phyloP scores from a whole-genome alignment of 2,329 filamentous ascomycete genomes.

The Aspergillus ustus region DNA sequence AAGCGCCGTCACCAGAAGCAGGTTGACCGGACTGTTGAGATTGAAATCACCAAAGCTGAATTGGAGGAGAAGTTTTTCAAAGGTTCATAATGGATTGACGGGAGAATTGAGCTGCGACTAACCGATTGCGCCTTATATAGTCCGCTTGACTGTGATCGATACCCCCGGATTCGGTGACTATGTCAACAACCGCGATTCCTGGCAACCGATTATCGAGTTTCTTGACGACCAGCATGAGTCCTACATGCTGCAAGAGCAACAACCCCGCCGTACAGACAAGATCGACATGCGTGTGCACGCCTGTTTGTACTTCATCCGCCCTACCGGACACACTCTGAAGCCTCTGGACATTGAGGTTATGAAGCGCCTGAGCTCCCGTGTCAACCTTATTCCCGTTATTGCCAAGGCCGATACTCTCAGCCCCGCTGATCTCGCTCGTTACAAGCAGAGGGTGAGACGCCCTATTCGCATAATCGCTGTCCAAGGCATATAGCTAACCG shows the following conservation, averaged over 20 bases:
- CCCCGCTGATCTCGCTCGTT: conserved; percentile 85
- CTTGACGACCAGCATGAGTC: conserved; percentile 99
- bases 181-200: conserved; percentile 99
- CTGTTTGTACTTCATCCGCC: conserved; percentile 98
- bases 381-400: conserved; percentile 97
- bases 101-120: conserved; percentile 19
- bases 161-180: conserved; percentile 99
- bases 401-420: conserved; percentile 98
- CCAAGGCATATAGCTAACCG: background rate
- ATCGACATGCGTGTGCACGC: conserved; percentile 98
- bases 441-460: conserved; percentile 84
- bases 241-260: conserved; percentile 99
- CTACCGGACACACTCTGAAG: conserved; percentile 97
- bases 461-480: background rate
- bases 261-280: conserved; percentile 96
- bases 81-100: conserved; percentile 60
- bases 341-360: conserved; percentile 99
- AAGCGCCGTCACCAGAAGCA: conserved; percentile 99
- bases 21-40: conserved; percentile 99
- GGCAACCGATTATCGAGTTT: conserved; percentile 99
- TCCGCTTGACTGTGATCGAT: conserved; percentile 97
- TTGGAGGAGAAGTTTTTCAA: conserved; percentile 99
- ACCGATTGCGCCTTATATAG: conserved; percentile 53
- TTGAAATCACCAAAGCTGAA: conserved; percentile 99
- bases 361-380: conserved; percentile 97